These are phyloP conservation scores for Syncephalastrum sp. DNA, from an alignment of 371 early-diverging fungal genomes.

Conservation along the genomic window DNA sequence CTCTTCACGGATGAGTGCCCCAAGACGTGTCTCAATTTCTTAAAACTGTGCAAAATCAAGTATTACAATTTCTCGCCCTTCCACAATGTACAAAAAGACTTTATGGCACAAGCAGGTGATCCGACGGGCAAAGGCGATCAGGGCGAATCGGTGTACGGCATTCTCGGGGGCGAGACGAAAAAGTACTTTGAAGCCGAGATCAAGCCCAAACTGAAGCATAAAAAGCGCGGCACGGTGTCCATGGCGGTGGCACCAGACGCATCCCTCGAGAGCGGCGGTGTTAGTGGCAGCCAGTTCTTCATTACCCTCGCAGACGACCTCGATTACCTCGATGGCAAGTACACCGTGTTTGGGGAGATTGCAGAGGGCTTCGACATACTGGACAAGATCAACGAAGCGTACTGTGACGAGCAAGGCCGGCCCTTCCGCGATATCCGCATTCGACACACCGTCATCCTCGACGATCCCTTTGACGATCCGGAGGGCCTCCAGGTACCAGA, in stretches of 20 bases:
- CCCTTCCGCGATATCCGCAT: slow-evolving; percentile 91
- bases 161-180: slow-evolving; percentile 47
- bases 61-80: slow-evolving; percentile 90
- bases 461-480: slow-evolving; percentile 94
- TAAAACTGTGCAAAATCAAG: slow-evolving; percentile 94
- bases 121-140: slow-evolving; percentile 81
- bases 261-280: slow-evolving; percentile 42
- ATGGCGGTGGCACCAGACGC: slow-evolving; percentile 72
- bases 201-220: slow-evolving; percentile 86
- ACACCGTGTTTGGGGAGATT: slow-evolving; percentile 96
- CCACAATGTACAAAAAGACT: slow-evolving; percentile 86
- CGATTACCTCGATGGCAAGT: slow-evolving; percentile 94
- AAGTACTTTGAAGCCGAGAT: slow-evolving; percentile 85
- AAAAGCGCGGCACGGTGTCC: slow-evolving; percentile 77
- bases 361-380: slow-evolving; percentile 93
- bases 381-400: slow-evolving; percentile 75
- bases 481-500: slow-evolving; percentile 69
- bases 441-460: slow-evolving; percentile 89
- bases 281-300: slow-evolving; percentile 93
- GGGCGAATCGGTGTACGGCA: slow-evolving; percentile 75
- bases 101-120: slow-evolving; percentile 89
- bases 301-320: slow-evolving; percentile 86
- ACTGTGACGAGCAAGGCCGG: slow-evolving; percentile 71
- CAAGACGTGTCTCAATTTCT: slow-evolving; percentile 78
- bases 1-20: slow-evolving; percentile 80